phyloP scores from a whole-genome alignment of 495 filamentous ascomycete genomes.

The Neurospora africana region DNA sequence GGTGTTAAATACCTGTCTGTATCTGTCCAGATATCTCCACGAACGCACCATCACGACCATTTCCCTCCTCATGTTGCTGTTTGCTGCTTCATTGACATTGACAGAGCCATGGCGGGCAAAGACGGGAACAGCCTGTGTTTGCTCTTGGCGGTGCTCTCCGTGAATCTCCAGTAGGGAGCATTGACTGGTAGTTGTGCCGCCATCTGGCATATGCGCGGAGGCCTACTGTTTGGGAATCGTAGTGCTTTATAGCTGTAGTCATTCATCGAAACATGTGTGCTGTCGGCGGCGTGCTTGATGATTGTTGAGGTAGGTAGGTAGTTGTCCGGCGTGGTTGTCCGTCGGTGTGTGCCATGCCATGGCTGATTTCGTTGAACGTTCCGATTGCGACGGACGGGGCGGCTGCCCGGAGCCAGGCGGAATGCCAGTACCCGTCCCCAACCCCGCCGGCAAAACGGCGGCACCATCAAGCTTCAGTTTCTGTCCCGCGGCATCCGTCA shows the following conservation, averaged over 20 bases:
- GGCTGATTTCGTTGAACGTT: neutral
- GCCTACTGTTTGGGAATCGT: neutral
- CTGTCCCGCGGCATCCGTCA: neutral
- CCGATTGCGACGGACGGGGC: neutral
- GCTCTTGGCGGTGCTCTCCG: neutral
- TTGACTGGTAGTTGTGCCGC: neutral
- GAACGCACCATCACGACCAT: neutral
- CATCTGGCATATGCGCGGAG: neutral
- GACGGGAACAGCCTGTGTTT: neutral
- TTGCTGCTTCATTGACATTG: neutral
- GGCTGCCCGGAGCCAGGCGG: neutral
- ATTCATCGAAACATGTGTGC: neutral
- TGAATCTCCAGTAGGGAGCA: neutral
- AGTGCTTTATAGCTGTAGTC: neutral
- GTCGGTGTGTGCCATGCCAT: neutral
- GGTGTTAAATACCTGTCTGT: neutral
- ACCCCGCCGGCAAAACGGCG: neutral
- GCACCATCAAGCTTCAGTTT: neutral
- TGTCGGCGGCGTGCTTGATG: neutral
- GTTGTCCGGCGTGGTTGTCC: neutral
- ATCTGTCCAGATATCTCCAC: neutral
- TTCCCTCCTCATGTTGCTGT: neutral
- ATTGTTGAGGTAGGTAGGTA: neutral
- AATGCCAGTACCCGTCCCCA: neutral
- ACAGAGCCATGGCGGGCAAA: neutral